Evolutionary conservation across 2,329 filamentous ascomycete species (phyloP), one percentile per base, ranked within the genome.

Genomic region (Volutella citrinella): DNA sequence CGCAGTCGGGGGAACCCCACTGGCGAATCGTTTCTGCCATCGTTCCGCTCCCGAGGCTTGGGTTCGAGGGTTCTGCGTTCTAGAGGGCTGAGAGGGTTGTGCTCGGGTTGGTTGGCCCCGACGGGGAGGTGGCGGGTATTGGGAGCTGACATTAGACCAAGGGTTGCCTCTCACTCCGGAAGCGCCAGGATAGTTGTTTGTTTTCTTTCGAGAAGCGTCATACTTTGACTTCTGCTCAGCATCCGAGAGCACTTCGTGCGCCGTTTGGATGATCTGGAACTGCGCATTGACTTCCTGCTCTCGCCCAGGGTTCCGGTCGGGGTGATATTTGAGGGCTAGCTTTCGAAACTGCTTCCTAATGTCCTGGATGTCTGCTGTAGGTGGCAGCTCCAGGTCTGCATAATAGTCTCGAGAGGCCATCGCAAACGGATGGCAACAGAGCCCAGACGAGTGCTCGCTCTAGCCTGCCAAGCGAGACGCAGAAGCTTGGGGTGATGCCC

Each of bases 341-440:
- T 88, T 89, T 48, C 84, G 78, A 62, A 89, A 95, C 53, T 90
- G 84, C 61, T 84, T 93, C 67, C 87, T 91, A 57, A 95, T 81
- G 24, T 93, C 87, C 19, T 81, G 76, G 26, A 79, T 65, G 46
- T 84, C 79, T 33, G 86, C 86, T 50, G 74, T 76, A 10, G 76
- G 67, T 3, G 78, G 62, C 36, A 95, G 65, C 45, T 87, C 86
- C 35, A 95, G 72, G 65, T 94, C 88, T 42, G 80, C 83, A 64
- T 95, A 95, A 63, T 93, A 93, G 64, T 94, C 85, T 52, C 80
- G 77, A 49, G 72, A 75, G 36, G 54, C 60, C 63, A 65, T 65
- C 42, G 47, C 51, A 49, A 33, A 29, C 19, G 8, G 20, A 22
- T 12, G 12, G 20, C 20, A n/a, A n/a, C n/a, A 27, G 23, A 35